These are phyloP conservation scores for Coniella vitis DNA, from an alignment of 2,329 filamentous ascomycete species.

Conservation along the genomic window DNA sequence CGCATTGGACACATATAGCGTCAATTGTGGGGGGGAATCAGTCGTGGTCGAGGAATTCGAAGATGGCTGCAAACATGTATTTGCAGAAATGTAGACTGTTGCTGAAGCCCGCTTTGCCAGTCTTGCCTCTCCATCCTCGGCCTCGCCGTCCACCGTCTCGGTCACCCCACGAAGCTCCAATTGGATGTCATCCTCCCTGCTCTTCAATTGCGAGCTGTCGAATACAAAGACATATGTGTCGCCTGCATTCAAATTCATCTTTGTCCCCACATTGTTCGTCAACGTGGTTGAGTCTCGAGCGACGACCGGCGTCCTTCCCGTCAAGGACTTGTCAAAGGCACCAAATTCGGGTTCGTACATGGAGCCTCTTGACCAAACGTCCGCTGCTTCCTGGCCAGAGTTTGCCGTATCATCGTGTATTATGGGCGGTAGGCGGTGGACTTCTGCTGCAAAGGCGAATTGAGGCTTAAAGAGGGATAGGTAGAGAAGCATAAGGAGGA, in stretches of 20 bases:
- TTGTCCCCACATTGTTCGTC: slow-evolving; percentile 57
- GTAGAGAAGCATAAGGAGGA: slow-evolving; percentile 54
- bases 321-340: slow-evolving; percentile 53
- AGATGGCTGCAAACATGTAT: slow-evolving; percentile 73
- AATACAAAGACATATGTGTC: slow-evolving; percentile 59
- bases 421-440: slow-evolving; percentile 21
- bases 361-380: slow-evolving; percentile 20
- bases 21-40: slow-evolving; percentile 68
- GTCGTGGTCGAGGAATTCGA: slow-evolving; percentile 37
- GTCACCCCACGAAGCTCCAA: slow-evolving; percentile 11
- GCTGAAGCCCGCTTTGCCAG: slow-evolving; percentile 22
- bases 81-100: slow-evolving; percentile 74
- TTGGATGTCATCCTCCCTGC: slow-evolving; percentile 21
- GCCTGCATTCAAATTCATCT: slow-evolving; percentile 56
- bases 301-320: slow-evolving; percentile 49
- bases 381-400: slow-evolving; percentile 13
- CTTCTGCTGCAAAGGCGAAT: slow-evolving; percentile 57
- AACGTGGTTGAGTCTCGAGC: slow-evolving; percentile 36
- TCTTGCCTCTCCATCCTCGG: slow-evolving; percentile 16
- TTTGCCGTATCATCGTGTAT: slow-evolving; percentile 19
- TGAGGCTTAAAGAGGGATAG: slow-evolving; percentile 51
- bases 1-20: slow-evolving; percentile 68
- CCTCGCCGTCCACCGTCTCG: slow-evolving; percentile 15
- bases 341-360: slow-evolving; percentile 55
- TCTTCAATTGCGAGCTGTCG: slow-evolving; percentile 46